Evolutionary conservation across 2,329 filamentous ascomycete species (phyloP).

Genomic region (Exophiala sp.): DNA sequence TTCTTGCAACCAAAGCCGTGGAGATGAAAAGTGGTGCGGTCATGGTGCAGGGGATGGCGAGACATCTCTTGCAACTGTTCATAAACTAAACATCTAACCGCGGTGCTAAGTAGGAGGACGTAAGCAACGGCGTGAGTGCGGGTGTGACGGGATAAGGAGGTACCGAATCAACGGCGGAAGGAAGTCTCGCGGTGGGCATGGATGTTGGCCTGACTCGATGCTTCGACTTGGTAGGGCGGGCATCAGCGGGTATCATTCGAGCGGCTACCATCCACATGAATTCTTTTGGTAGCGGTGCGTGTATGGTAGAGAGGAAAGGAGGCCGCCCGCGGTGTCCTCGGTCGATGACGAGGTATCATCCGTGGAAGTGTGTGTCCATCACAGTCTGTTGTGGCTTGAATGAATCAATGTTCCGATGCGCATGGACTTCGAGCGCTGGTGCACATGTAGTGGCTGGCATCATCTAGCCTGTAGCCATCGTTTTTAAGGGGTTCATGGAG

Average conservation of each 20-base stretch:
- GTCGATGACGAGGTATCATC: too few relatives aligned
- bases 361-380: too few relatives aligned
- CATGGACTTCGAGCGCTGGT: too few relatives aligned
- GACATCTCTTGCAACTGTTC: not conserved
- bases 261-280: conserved; percentile 17
- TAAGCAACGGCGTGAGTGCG: conserved; percentile 9
- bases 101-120: conserved; percentile 15
- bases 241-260: conserved; percentile 11
- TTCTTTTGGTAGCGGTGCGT: not conserved
- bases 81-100: conserved; percentile 10
- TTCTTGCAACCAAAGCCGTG: not conserved
- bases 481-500: not conserved
- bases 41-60: not conserved
- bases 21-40: not conserved
- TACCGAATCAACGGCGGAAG: conserved; percentile 12
- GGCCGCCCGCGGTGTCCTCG: too few relatives aligned
- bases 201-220: not conserved
- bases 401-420: too few relatives aligned
- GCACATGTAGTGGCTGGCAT: not conserved
- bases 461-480: too few relatives aligned
- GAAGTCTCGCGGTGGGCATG: not conserved
- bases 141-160: conserved; percentile 11
- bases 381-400: too few relatives aligned
- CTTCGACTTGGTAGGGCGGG: not conserved
- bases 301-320: not conserved